Percentiles rank a stretch among this genome's conserved stretches.
Conservation (phyloP, 2,329 filamentous ascomycete genomes). For the Cylindrodendrum hubeiense region DNA sequence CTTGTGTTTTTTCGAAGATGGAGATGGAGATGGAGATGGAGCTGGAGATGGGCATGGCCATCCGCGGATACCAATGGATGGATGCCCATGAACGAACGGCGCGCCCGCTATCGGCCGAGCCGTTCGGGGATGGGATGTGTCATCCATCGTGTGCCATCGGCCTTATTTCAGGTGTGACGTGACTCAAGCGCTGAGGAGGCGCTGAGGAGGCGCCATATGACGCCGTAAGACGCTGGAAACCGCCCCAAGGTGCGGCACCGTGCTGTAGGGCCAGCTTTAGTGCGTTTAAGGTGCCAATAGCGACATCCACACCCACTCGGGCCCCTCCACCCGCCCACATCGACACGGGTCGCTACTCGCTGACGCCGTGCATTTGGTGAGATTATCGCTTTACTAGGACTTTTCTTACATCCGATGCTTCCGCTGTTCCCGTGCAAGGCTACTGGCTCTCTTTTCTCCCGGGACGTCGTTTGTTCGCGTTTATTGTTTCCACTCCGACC, state of each 20-base stretch:
- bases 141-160: constrained; percentile 21
- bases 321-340: constrained; percentile 8
- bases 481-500: neutral
- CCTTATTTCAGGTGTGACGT: neutral
- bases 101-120: constrained; percentile 31
- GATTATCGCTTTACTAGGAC: constrained; percentile 20
- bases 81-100: neutral
- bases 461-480: neutral
- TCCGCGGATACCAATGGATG: neutral
- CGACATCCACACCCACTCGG: neutral
- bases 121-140: constrained; percentile 15
- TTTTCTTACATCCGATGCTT: constrained; percentile 8
- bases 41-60: no score
- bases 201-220: neutral
- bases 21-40: no score
- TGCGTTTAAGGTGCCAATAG: neutral
- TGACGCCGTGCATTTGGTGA: neutral
- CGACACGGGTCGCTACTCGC: neutral
- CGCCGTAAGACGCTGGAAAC: neutral
- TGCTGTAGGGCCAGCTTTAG: neutral
- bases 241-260: neutral
- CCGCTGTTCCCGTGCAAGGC: neutral
- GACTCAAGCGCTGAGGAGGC: neutral
- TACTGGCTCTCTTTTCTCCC: neutral
- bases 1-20: neutral